Base-by-base conservation (phyloP, 768 basidiomycete genomes). In the Austroboletus eburneus region DNA sequence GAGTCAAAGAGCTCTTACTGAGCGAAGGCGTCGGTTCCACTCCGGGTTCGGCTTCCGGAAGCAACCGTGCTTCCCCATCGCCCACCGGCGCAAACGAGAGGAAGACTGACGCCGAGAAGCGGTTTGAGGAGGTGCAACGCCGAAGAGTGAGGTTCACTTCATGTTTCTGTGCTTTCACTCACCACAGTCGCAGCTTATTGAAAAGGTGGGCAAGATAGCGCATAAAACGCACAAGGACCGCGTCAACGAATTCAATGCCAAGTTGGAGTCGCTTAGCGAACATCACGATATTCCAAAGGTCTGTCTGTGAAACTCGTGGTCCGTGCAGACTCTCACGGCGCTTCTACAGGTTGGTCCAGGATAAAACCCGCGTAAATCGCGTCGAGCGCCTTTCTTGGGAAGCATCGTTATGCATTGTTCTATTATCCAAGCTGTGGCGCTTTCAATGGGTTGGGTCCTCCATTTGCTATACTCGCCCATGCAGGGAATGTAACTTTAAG, bases 261-360 rank as follows among this genome's bases (percentile, higher is more conserved):
- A 93, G 62, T 73, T 96, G 9, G 92, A 94, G 68, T 71, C 79
- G 48, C 76, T 93, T 47, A 89, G 87, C 65, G 91, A 94, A 71
- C 92, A 93, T 75, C 89, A 95, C 66, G 91, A 94, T 65, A 92
- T 93, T 59, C 91, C 91, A 33, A 93, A 94, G 78, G 90, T 84
- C 63, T 49, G 69, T 58, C 40, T 39, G 46, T 38, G 42, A 46
- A 49, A 45, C 33, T 46, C n/a, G 21, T 57, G 57, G 59, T 58
- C 54, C 63, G 65, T 66, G 59, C 52, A 53, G 42, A 33, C 49
- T 57, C 57, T 65, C 57, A 65, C 57, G 49, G 40, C 54, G 51
- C 49, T 42, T 39, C 45, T 39, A 42, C 57, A 91, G 89, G 89
- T 91, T 64, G 89, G 89, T 50, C 89, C 89, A 37, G 89, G 89